Base-by-base conservation (phyloP, 129 eudicot genomes). In the Logfia minima region DNA sequence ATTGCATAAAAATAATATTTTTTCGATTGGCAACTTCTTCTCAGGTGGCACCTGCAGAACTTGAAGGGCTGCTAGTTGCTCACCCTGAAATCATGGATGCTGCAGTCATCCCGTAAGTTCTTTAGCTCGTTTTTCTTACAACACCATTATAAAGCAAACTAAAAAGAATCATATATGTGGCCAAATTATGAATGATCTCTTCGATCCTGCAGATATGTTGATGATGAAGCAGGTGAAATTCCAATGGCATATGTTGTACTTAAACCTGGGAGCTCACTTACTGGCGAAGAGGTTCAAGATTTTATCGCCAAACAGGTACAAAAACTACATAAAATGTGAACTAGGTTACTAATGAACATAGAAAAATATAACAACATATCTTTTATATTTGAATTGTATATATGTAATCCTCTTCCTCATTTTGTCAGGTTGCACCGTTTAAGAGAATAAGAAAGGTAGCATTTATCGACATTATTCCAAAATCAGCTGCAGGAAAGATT, bases 31-130 rank as follows among this genome's bases (percentile, higher is more conserved):
- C 72, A 21, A 64, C 71, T 82, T 74, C 59, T 56, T 84, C 66
- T 8, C 84, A 93, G 98, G 92, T 91, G 71, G 98, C 98, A 79
- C 98, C 96, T 70, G 98, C 98, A 11, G 97, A 93, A 79, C 98
- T 93, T 72, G 98, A 93, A 91, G 98, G 91, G 37, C 77, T 93
- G 59, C 88, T 93, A 31, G 66, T 88, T 21, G 81, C 87, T 74
- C 98, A 93, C 70, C 96, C 96, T 29, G 92, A 91, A 80, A 93
- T 93, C 70, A 72, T 86, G 80, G 97, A 93, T 65, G 98, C 98
- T 35, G 98, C 85, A 68, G 98, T 93, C 66, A 83, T 93, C 82
- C 98, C 96, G 98, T 93, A 84, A 87, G 92, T 77, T 23, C 60
- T 32, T 29, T 56, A 19, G 4, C 56, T 19, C 37, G 0, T 55